Evolutionary conservation across 805 yeast genomes (phyloP).

Genomic region (Suhomyces sp.): DNA sequence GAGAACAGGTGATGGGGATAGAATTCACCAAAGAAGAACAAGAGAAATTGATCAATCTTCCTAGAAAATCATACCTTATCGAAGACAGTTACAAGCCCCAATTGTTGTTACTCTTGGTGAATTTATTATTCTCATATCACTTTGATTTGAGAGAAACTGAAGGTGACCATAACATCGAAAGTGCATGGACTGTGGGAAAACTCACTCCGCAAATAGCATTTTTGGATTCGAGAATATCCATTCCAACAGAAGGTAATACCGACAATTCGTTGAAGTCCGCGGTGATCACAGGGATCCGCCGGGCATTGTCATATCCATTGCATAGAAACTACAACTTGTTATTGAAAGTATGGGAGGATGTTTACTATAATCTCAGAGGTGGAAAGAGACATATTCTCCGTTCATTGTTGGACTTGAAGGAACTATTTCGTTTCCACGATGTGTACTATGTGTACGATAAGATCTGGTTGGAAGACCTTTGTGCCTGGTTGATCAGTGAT

Average conservation of each 20-base stretch:
- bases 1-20: slow-evolving; percentile 37
- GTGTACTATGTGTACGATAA: slow-evolving; percentile 81
- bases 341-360: slow-evolving; percentile 71
- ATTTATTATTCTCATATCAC: slow-evolving; percentile 67
- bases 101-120: slow-evolving; percentile 61
- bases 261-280: slow-evolving; percentile 48
- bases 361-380: slow-evolving; percentile 56
- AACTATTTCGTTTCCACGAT: slow-evolving; percentile 79
- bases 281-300: slow-evolving; percentile 60
- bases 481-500: slow-evolving; percentile 68
- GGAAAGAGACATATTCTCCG: slow-evolving; percentile 70
- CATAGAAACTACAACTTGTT: slow-evolving; percentile 68
- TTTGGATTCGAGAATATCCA: slow-evolving; percentile 59
- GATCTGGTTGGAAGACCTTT: slow-evolving; percentile 72
- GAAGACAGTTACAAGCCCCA: slow-evolving; percentile 48
- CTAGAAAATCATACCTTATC: slow-evolving; percentile 59
- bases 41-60: slow-evolving; percentile 66
- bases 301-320: slow-evolving; percentile 78
- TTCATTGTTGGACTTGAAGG: slow-evolving; percentile 59
- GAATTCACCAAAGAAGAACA: slow-evolving; percentile 62
- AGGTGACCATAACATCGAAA: slow-evolving; percentile 73
- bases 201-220: slow-evolving; percentile 74
- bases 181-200: slow-evolving; percentile 93
- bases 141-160: slow-evolving; percentile 76
- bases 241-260: slow-evolving; percentile 21